Evolutionary conservation across 768 basidiomycete species (phyloP).

Genomic region (Panus rudis): DNA sequence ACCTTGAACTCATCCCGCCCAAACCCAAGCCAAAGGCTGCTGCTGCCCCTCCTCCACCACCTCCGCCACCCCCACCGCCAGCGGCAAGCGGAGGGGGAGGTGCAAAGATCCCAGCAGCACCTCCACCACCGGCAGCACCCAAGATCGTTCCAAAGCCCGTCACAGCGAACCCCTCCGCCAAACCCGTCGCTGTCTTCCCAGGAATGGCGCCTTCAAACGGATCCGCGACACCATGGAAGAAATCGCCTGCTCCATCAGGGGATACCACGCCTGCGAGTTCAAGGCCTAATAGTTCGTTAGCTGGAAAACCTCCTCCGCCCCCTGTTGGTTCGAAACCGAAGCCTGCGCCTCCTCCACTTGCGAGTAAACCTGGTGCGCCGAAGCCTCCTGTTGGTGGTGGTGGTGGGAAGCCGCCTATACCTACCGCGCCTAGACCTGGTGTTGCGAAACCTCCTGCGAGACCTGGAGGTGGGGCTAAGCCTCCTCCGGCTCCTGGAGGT

Average conservation of each 20-base stretch:
- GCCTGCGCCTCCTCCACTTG: conserved; percentile 48
- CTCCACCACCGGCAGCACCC: conserved; percentile 25
- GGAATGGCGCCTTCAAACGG: conserved; percentile 67
- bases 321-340: conserved; percentile 62
- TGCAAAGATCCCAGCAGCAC: conserved; percentile 31
- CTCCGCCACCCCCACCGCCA: conserved; percentile 31
- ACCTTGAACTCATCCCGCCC: conserved; percentile 74
- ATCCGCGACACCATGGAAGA: conserved; percentile 71
- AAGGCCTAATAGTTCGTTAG: conserved; percentile 41
- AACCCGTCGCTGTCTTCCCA: conserved; percentile 78
- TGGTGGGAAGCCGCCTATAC: conserved; percentile 58
- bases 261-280: conserved; percentile 39
- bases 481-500: conserved; percentile 36
- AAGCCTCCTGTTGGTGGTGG: too few relatives aligned
- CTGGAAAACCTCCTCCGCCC: conserved; percentile 44
- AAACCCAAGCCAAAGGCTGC: conserved; percentile 58
- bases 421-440: conserved; percentile 46
- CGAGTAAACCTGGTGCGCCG: conserved; percentile 40
- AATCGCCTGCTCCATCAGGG: conserved; percentile 28
- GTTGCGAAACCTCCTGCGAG: conserved; percentile 28
- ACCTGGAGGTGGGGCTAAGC: conserved; percentile 11
- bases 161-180: conserved; percentile 55
- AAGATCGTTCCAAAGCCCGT: conserved; percentile 31
- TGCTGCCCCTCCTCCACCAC: conserved; percentile 61
- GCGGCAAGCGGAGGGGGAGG: too few relatives aligned